Base-by-base conservation (phyloP, 1,139 yeast genomes). In the Zhuliangozyma parablackwelliae region DNA sequence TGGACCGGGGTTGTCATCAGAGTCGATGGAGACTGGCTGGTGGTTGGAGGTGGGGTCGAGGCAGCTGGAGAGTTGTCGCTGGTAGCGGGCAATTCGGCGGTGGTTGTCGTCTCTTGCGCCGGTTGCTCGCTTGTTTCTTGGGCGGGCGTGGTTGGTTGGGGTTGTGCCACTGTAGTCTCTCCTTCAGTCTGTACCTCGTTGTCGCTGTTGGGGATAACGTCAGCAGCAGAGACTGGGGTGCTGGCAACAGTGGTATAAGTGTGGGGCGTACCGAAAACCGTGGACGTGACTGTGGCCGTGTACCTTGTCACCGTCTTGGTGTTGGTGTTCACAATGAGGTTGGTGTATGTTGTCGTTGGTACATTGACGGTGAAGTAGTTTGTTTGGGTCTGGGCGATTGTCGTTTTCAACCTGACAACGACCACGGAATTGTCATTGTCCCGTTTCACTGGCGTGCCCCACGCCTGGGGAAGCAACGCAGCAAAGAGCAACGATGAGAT, bases 251-350 rank as follows among this genome's bases (percentile, higher is more conserved):
- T 66, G 21, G 69, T 59, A 47, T 48, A 68, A 25, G 70, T 65
- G 31, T 54, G 47, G n/a, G 66, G 64, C 20, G 59, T 52, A 23
- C 75, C 75, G 42, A 62, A 61, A 13, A 69, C 62, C 10, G 74
- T 68, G 3, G 66, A 59, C 7, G 74, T 69, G 31, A 64, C 69
- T 7, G 76, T 70, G 10, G 75, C 73, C 28, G 75, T 70, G 49
- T 69, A 70, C 32, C 59, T 56, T 21, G 75, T 70, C 32, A 61
- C 58, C 12, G 75, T 70, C 28, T 58, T 50, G 16, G 69, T 63
- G 21, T 59, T 54, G 30, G 72, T 61, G 34, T 57, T 54, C 25
- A 63, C 53, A 13, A 52, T 40, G 29, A 51, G 41, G 40, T 64
- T 57, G 16, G 72, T 65, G 26, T 44, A 37, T 16, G 72, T 65